Evolutionary conservation across 352 stramenopile species (phyloP), one percentile per base, ranked within the genome.

Genomic region (Hyaloperonospora brassicae): DNA sequence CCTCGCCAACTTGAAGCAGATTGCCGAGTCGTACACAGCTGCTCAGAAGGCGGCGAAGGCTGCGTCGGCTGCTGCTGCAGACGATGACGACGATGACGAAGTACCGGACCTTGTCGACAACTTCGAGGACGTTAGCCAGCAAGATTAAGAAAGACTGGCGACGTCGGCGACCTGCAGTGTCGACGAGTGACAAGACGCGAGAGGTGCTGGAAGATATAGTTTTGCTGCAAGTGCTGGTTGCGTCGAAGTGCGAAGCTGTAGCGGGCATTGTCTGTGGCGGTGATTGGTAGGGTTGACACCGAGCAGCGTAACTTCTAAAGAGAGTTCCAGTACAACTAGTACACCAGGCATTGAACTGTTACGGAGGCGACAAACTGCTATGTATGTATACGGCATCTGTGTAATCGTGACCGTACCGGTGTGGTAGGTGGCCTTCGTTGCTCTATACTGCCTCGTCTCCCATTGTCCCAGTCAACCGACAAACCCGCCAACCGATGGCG

Each of bases 81-180:
- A 73, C 22, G 88, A 96, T 34, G 89, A 97, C 45, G 93, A 98
- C 61, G 95, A 98, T 60, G 95, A 98, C 57, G 94, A 98, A 69
- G 93, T 98, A 51, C 95, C 95, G 44, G 95, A 98, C 73, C 93
- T 98, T 64, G 95, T 98, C 25, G 95, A 98, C 70, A 98, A 98
- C 86, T 98, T 98, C 69, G 95, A 98, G 70, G 95, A 98, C 57
- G 90, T 97, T 66, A 96, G 85, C 73, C 76, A 95, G 70, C 82
- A 93, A 66, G 79, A 93, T 58, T 95, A 92, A 80, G 67, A 62
- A 47, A 47, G 25, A 31, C 44, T 52, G 35, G 35, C 52, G 47
- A 23, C 31, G 52, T 42, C 41, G 48, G 36, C 43, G 24, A 57
- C 27, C 14, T 14, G 27, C 58, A 23, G 41, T 24, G 22, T 0